phyloP scores from a whole-genome alignment of 495 filamentous ascomycete genomes.

The Trichoderma erinaceum region DNA sequence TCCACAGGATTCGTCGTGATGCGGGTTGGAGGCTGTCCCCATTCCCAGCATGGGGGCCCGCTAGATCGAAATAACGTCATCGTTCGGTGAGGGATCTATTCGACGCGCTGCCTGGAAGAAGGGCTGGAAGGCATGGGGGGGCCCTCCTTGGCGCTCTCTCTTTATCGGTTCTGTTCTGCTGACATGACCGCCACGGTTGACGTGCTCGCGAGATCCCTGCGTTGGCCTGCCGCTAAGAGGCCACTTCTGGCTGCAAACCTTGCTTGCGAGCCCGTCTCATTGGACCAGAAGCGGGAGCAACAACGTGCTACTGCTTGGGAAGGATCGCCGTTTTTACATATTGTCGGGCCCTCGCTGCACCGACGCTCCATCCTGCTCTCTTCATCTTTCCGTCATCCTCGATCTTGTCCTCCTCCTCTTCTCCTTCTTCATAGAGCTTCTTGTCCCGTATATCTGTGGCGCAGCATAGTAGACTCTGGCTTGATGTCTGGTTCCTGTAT shows the following conservation, averaged over 20 bases:
- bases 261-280: not conserved
- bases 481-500: not conserved
- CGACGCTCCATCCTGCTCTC: not conserved
- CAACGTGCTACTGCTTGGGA: not conserved
- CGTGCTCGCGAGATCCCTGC: conserved; percentile 9
- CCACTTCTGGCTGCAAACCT: not conserved
- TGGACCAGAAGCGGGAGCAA: conserved; percentile 3
- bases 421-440: not conserved
- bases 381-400: not conserved
- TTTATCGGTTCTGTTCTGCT: not conserved
- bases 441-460: too few relatives aligned
- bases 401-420: not conserved
- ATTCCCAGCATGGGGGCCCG: not conserved
- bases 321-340: conserved; percentile 1
- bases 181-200: conserved; percentile 1
- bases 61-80: conserved; percentile 14
- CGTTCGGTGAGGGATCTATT: not conserved
- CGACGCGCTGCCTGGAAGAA: not conserved
- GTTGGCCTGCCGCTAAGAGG: not conserved
- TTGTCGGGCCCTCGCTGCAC: conserved; percentile 2
- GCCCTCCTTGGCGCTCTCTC: not conserved
- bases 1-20: conserved; percentile 1
- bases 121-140: not conserved
- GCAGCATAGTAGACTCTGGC: not conserved
- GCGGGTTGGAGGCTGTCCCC: not conserved